Conservation (phyloP, 768 basidiomycete genomes). For the Auricularia sp. region DNA sequence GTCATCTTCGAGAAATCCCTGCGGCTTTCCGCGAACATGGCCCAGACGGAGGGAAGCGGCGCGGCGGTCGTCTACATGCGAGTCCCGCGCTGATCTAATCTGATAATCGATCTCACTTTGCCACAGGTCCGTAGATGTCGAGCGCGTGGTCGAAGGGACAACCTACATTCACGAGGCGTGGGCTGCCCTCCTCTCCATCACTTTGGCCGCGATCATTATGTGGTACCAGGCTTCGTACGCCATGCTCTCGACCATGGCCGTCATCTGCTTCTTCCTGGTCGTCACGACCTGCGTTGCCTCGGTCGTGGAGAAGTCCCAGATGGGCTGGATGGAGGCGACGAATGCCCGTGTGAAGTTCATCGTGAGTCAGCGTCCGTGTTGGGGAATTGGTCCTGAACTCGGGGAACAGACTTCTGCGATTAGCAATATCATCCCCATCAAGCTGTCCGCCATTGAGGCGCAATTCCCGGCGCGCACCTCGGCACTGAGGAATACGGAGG, state of each 20-base stretch:
- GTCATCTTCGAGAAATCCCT: constrained; percentile 5
- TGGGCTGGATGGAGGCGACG: constrained; percentile 3
- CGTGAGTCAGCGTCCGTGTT: background rate
- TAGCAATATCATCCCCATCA: background rate
- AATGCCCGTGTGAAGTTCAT: constrained; percentile 4
- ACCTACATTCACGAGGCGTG: constrained; percentile 5
- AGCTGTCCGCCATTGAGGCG: background rate
- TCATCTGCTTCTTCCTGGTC: background rate
- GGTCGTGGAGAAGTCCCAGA: constrained; percentile 1
- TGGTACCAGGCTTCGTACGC: constrained; percentile 2
- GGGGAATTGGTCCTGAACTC: background rate
- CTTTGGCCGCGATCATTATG: constrained; percentile 2
- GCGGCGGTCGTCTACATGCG: constrained; percentile 6
- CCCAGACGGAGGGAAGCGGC: constrained; percentile 2
- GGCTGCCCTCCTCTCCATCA: constrained; percentile 1
- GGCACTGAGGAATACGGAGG: background rate
- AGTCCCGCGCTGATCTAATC: background rate
- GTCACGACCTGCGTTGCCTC: constrained; percentile 1
- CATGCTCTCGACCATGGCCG: constrained; percentile 1
- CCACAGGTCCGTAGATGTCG: constrained; percentile 7
- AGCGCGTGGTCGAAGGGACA: constrained; percentile 3
- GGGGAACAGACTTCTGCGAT: background rate
- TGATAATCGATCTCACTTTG: background rate
- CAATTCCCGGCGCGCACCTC: background rate
- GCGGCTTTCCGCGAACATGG: background rate